phyloP scores from a whole-genome alignment of 1,139 yeast genomes.

The Yarrowia galli region DNA sequence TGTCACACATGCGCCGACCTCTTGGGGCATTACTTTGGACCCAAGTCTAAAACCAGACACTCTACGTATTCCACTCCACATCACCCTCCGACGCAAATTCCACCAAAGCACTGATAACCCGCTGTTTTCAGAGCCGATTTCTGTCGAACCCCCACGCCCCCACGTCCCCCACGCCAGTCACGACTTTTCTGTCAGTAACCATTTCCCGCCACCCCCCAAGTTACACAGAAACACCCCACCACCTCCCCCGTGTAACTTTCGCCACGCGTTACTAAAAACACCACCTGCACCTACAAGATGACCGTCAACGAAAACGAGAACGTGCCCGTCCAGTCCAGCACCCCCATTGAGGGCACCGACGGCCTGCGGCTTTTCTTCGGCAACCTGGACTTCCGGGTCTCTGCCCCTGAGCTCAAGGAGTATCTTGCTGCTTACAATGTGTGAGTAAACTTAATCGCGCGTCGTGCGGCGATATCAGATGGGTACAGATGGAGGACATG shows the following conservation, averaged over 20 bases:
- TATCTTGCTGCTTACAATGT: constrained; percentile 38
- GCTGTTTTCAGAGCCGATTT: constrained; percentile 4
- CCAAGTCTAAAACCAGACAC: constrained; percentile 16
- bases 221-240: constrained; percentile 30
- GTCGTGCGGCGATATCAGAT: constrained; percentile 36
- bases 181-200: constrained; percentile 9
- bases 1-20: constrained; percentile 25
- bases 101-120: constrained; percentile 16
- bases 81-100: constrained; percentile 10
- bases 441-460: constrained; percentile 38
- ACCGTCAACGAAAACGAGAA: constrained; percentile 34
- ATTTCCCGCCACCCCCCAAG: constrained; percentile 20
- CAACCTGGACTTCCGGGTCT: constrained; percentile 33
- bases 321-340: constrained; percentile 27
- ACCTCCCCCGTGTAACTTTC: constrained; percentile 35
- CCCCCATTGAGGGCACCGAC: constrained; percentile 34
- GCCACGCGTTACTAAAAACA: constrained; percentile 27
- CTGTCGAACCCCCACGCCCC: not conserved
- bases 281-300: constrained; percentile 17
- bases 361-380: constrained; percentile 37
- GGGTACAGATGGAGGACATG: not conserved
- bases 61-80: constrained; percentile 31
- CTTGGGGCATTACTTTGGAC: constrained; percentile 22
- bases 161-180: constrained; percentile 4
- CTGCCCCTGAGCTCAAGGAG: constrained; percentile 39